Base-by-base conservation (phyloP, 2,329 filamentous ascomycete genomes). In the Aspergillus viridinutans region DNA sequence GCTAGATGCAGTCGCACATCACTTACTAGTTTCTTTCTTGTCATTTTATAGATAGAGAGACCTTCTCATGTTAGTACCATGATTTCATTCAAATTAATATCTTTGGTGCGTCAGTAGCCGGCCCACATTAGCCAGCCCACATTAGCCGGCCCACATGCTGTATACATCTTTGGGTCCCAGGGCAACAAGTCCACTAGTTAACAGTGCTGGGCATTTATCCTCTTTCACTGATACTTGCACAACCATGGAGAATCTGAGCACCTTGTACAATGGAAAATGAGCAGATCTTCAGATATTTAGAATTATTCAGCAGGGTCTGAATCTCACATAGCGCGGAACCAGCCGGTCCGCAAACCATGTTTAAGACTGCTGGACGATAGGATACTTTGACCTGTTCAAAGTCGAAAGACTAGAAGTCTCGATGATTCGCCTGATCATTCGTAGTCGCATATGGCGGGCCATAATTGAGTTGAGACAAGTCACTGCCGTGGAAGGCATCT, bases 381-480 rank as follows among this genome's bases (percentile, higher is more conserved):
- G 14, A 47, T 14, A 7, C 43, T 7, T 23, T 14, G 43, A 26
- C 14, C 43, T 2, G 12, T 26, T 47, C 23, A 47, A 42, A 9
- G 12, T 17, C 14, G 2, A 23, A 17, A 45, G 2, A 26, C 25
- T 42, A 71, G 45, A 68, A 74, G 5, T 69, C 69, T 43, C 70
- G 60, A 49, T 73, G 72, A 32, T 58, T 58, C 21, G 23, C 4
- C 43, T 47, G 43, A 14, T 47, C 66, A 40, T 72, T 64, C 8
- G 61, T 50, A 20, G 67, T 51, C 28, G 64, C 56, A 55, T 71
- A 73, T 28, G 64, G 68, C 14, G 63, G 52, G 14, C 57, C 56
- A 49, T 73, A 73, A 51, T 56, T 65, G 29, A 72, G 55, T 32
- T 72, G 71, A 14, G 70, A 61, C 1, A 67, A 61, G n/a, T 68